Percentiles rank a stretch among this genome's conserved stretches.
phyloP scores from a whole-genome alignment of 768 basidiomycete genomes.

The Suillus lakei region DNA sequence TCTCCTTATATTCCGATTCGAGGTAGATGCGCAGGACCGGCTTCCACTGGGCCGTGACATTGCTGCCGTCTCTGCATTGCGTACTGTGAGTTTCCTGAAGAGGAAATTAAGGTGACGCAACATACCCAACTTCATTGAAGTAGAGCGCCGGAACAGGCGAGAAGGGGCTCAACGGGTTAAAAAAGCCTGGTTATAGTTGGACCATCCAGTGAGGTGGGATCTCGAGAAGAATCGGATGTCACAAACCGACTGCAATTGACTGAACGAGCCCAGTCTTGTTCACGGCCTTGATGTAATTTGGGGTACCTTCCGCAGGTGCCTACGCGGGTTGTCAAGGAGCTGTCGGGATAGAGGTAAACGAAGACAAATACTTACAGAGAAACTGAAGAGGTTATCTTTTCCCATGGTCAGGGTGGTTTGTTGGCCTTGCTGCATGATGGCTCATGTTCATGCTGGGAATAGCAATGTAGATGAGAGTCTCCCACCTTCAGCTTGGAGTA shows the following conservation, averaged over 20 bases:
- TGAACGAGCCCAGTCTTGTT: neutral
- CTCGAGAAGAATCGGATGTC: too few species aligned
- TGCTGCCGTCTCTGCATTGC: neutral
- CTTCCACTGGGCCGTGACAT: neutral
- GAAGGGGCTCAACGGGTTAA: too few species aligned
- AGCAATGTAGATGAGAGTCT: too few species aligned
- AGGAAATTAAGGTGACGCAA: neutral
- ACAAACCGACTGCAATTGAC: neutral
- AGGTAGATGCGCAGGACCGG: neutral
- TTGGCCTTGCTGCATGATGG: too few species aligned
- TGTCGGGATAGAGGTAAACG: neutral
- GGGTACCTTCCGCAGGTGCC: neutral
- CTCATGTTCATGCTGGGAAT: too few species aligned
- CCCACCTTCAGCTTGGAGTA: too few species aligned
- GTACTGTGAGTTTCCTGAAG: neutral
- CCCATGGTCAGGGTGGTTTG: too few species aligned
- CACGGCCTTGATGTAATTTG: neutral
- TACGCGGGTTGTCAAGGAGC: neutral
- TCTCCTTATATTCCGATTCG: too few species aligned
- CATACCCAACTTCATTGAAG: neutral
- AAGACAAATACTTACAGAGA: too few species aligned
- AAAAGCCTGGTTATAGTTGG: neutral
- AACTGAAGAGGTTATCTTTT: too few species aligned
- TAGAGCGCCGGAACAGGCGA: neutral
- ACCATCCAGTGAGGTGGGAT: neutral